These are phyloP conservation scores for Acanthamoeba royreba DNA, from an alignment of 208 protist genomes.

Conservation along the genomic window DNA sequence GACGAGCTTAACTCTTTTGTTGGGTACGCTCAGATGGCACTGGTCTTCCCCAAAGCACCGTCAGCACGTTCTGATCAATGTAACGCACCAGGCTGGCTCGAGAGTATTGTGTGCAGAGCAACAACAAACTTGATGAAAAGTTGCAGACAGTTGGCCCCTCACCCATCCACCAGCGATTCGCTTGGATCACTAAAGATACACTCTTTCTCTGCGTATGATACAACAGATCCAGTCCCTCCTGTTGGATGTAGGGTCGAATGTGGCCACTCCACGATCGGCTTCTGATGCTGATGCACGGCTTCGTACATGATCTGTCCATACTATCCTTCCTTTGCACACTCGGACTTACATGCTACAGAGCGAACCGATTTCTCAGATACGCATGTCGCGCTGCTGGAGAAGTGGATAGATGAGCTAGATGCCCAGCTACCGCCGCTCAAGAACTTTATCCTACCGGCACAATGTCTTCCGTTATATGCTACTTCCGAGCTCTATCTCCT, in stretches of 20 bases:
- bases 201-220: background rate
- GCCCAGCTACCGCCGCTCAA: background rate
- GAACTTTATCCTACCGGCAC: slow-evolving; percentile 42
- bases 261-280: slow-evolving; percentile 54
- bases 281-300: background rate
- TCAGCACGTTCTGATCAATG: background rate
- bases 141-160: slow-evolving; percentile 18
- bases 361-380: background rate
- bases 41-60: background rate
- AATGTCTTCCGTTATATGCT: background rate
- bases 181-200: slow-evolving; percentile 46
- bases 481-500: background rate
- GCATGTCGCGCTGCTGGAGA: background rate
- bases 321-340: background rate
- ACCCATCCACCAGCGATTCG: background rate
- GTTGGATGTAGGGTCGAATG: slow-evolving; percentile 61
- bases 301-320: background rate
- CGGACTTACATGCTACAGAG: too few species aligned
- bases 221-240: slow-evolving; percentile 61
- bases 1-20: slow-evolving; percentile 67
- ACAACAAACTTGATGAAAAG: slow-evolving; percentile 28
- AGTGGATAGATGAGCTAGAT: slow-evolving; percentile 41
- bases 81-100: slow-evolving; percentile 12
- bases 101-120: slow-evolving; percentile 43
- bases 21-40: background rate